Evolutionary conservation across 1,284 basidiomycete species (phyloP).

Genomic region (Rhodotorula sp.): DNA sequence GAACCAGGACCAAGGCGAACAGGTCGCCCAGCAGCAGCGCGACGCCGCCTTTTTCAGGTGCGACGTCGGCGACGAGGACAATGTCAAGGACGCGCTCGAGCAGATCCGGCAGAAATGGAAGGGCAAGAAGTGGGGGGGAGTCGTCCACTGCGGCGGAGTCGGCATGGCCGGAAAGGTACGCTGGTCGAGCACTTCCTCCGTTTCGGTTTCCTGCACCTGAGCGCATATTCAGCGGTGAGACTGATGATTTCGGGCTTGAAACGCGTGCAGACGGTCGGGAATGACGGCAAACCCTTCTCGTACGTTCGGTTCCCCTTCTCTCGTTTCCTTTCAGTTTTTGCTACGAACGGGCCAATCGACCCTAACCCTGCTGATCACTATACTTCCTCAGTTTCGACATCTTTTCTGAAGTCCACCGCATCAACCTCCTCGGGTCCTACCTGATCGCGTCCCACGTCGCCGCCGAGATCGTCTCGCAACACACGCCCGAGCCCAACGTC

Average conservation of each 20-base stretch:
- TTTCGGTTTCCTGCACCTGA: neutral
- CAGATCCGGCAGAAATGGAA: constrained; percentile 42
- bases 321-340: neutral
- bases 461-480: constrained; percentile 42
- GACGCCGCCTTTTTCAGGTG: constrained; percentile 21
- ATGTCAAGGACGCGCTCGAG: constrained; percentile 42
- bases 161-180: constrained; percentile 48
- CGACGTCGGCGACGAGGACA: constrained; percentile 46
- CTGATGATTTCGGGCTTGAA: neutral
- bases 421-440: constrained; percentile 49
- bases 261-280: constrained; percentile 39
- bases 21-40: neutral
- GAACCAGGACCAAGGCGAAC: neutral
- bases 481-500: constrained; percentile 7
- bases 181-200: neutral
- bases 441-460: constrained; percentile 49
- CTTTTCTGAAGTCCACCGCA: constrained; percentile 46
- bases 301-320: constrained; percentile 12
- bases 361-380: neutral
- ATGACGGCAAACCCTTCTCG: constrained; percentile 46
- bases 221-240: neutral
- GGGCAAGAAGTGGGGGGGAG: constrained; percentile 44
- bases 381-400: constrained; percentile 23
- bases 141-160: constrained; percentile 49
- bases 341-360: neutral